Conservation (phyloP, 192 early-diverging fungal genomes). For the Coemansia sp. region DNA sequence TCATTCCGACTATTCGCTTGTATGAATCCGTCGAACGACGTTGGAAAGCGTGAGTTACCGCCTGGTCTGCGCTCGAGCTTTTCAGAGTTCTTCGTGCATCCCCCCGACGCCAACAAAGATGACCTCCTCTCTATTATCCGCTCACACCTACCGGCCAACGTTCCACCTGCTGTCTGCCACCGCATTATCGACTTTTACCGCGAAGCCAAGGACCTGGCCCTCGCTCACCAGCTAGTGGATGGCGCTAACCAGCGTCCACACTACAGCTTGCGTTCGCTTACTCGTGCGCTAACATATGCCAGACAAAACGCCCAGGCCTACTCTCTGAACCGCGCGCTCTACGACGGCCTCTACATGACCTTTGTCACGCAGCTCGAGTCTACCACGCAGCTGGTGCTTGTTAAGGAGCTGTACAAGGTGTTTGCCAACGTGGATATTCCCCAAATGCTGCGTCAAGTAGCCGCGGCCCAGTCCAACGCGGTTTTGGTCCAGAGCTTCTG, state of each 20-base stretch:
- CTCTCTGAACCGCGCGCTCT: constrained; percentile 81
- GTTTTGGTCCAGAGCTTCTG: constrained; percentile 88
- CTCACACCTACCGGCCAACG: constrained; percentile 67
- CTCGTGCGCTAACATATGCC: constrained; percentile 85
- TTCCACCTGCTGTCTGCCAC: constrained; percentile 47
- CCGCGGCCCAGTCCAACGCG: constrained; percentile 39
- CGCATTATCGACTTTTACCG: constrained; percentile 84
- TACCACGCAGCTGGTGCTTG: constrained; percentile 62
- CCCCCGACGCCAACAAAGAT: constrained; percentile 79
- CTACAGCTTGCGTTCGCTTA: constrained; percentile 91
- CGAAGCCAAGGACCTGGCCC: constrained; percentile 70
- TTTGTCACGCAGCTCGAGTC: constrained; percentile 88
- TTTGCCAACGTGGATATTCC: constrained; percentile 32
- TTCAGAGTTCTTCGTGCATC: constrained; percentile 94
- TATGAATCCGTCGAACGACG: constrained; percentile 99
- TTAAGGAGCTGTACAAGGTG: constrained; percentile 33
- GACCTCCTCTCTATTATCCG: constrained; percentile 85
- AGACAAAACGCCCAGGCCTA: constrained; percentile 73
- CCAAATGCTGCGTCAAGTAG: constrained; percentile 37
- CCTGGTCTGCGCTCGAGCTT: constrained; percentile 90
- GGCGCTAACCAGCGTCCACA: constrained; percentile 88
- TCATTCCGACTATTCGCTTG: constrained; percentile 97
- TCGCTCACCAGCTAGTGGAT: constrained; percentile 79
- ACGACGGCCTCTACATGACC: constrained; percentile 95
- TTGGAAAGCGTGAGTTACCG: constrained; percentile 95